These are phyloP conservation scores for Lathyrus aphaca DNA, from an alignment of 306 rosid genomes.

Conservation along the genomic window DNA sequence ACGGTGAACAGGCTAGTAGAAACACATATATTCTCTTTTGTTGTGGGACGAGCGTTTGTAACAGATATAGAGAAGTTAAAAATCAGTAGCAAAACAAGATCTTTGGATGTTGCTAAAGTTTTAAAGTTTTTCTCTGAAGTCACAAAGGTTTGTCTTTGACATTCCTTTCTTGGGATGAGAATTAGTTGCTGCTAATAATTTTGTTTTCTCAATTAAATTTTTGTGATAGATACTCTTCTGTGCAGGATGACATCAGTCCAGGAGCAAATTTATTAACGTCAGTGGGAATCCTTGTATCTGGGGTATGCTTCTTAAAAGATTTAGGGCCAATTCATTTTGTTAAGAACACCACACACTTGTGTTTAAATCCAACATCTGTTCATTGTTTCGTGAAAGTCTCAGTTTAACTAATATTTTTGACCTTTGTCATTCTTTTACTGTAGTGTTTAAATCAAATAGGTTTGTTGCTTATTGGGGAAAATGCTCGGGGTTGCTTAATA, in stretches of 20 bases:
- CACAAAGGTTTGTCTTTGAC: conserved; percentile 65
- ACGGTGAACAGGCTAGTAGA: conserved; percentile 85
- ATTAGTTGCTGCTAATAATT: conserved; percentile 21
- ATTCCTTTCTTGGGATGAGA: conserved; percentile 32
- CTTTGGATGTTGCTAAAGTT: conserved; percentile 76
- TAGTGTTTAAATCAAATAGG: conserved; percentile 17
- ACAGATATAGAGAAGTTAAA: conserved; percentile 93
- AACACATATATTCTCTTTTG: conserved; percentile 98
- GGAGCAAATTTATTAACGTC: conserved; percentile 96
- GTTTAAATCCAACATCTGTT: conserved; percentile 7
- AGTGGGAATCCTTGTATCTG: conserved; percentile 87
- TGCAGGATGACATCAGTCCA: conserved; percentile 85
- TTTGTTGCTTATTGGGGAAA: conserved; percentile 26
- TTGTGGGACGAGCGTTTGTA: conserved; percentile 99
- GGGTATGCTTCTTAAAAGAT: conserved; percentile 62
- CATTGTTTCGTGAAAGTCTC: conserved; percentile 28
- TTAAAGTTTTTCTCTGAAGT: conserved; percentile 76
- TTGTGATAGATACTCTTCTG: conserved; percentile 34
- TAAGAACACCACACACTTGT: conserved; percentile 15
- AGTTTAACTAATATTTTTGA: conserved; percentile 21
- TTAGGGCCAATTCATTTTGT: conserved; percentile 31
- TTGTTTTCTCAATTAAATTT: neutral
- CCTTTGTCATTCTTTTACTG: conserved; percentile 26
- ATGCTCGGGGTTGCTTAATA: conserved; percentile 23
- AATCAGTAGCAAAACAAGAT: conserved; percentile 79